Evolutionary conservation across 768 basidiomycete species (phyloP).

Genomic region (Pisolithus tinctorius): DNA sequence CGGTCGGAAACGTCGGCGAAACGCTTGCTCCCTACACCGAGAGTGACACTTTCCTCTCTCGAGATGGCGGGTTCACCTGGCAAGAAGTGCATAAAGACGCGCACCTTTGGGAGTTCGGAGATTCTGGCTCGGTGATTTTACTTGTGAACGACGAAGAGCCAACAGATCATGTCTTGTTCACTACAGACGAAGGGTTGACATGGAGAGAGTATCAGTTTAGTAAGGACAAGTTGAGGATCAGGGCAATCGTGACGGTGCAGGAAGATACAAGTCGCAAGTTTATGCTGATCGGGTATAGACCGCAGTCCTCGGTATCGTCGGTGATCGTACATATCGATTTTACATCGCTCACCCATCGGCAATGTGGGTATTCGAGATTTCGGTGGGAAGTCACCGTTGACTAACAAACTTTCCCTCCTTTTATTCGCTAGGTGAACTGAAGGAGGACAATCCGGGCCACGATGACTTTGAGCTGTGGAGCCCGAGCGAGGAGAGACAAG

Average conservation of each 20-base stretch:
- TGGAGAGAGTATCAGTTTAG: slow-evolving; percentile 88
- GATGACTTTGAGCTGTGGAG: slow-evolving; percentile 99
- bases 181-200: slow-evolving; percentile 77
- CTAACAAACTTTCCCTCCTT: neutral
- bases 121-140: slow-evolving; percentile 89
- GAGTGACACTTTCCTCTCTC: slow-evolving; percentile 92
- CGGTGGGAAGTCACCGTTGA: neutral
- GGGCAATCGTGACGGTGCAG: slow-evolving; percentile 79
- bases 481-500: slow-evolving; percentile 82
- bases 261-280: slow-evolving; percentile 88
- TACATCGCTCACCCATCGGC: slow-evolving; percentile 58
- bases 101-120: slow-evolving; percentile 96
- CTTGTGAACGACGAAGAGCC: slow-evolving; percentile 95
- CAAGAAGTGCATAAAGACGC: slow-evolving; percentile 98
- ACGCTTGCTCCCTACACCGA: slow-evolving; percentile 72
- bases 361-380: slow-evolving; percentile 51
- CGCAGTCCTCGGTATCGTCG: slow-evolving; percentile 36
- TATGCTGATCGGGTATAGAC: slow-evolving; percentile 68
- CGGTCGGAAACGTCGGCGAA: slow-evolving; percentile 93
- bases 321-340: slow-evolving; percentile 83
- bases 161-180: slow-evolving; percentile 84
- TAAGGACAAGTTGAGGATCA: slow-evolving; percentile 65
- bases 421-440: slow-evolving; percentile 51
- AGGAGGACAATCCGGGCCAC: slow-evolving; percentile 59
- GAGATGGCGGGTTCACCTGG: slow-evolving; percentile 97